Conservation (phyloP, 164 flowering plant species). For the Santalum album region DNA sequence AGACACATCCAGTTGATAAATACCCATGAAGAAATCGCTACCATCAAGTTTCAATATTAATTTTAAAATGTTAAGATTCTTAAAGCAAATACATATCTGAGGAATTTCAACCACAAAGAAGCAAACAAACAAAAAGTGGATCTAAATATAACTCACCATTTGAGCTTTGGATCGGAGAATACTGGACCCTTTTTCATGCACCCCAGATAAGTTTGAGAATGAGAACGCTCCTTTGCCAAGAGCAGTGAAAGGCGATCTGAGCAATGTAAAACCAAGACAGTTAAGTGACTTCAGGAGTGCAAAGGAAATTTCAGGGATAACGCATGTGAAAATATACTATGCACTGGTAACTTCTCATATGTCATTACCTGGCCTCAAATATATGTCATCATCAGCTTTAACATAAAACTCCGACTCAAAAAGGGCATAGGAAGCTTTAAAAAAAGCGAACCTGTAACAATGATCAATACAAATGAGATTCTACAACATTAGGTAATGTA, state of each 20-base stretch:
- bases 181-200: slow-evolving; percentile 96
- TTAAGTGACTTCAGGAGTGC: neutral
- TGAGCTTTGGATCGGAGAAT: slow-evolving; percentile 74
- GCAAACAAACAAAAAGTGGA: too few species aligned
- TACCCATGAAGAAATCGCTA: too few species aligned
- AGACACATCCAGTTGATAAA: too few species aligned
- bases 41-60: too few species aligned
- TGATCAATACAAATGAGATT: neutral
- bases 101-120: too few species aligned
- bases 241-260: slow-evolving; percentile 83
- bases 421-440: slow-evolving; percentile 83
- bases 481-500: neutral
- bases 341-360: neutral
- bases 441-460: slow-evolving; percentile 60
- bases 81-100: too few species aligned
- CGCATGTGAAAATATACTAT: neutral
- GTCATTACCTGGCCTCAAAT: slow-evolving; percentile 71
- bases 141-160: too few species aligned
- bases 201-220: slow-evolving; percentile 76
- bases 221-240: slow-evolving; percentile 73
- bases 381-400: slow-evolving; percentile 95
- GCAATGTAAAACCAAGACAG: slow-evolving; percentile 10
- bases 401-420: slow-evolving; percentile 89
- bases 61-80: too few species aligned
- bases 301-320: neutral